Base-by-base conservation (phyloP, 192 early-diverging fungal species). In the Podila clonocystis region DNA sequence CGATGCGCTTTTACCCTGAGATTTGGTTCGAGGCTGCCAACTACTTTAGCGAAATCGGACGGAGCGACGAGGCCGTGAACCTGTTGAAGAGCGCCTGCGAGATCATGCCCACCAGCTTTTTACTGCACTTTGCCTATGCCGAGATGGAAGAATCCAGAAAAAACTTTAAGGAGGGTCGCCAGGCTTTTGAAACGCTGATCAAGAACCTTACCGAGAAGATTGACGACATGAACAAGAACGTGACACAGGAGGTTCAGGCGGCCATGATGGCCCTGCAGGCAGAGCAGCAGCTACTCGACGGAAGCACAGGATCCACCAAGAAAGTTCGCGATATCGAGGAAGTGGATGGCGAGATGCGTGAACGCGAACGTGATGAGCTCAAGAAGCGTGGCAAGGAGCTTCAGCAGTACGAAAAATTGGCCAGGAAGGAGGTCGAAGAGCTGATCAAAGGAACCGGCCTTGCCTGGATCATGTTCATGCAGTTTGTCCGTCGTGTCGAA, bases 381-480 rank as follows among this genome's bases (percentile, higher is more conserved):
- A 91, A 88, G 83, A 89, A 90, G 70, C 50, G 82, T 5, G 86
- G 90, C 26, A 84, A 85, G 63, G 93, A 93, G 30, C 82, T 90
- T 28, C 64, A 62, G n/a, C 87, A 87, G 61, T 86, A 93, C 33
- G 91, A 95, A 68, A 84, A 84, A 22, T 73, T 75, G 38, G 84
- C 76, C 50, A 85, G 89, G 65, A 82, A 74, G 29, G 85, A 93
- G 73, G 63, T 93, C 11, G 86, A 84, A 11, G 83, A 86, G 22
- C 67, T 88, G 68, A 90, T 88, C 62, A 82, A 89, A 60, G 85
- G 85, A 2, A 87, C 91, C 66, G 88, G 88, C 11, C 67, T 96
- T 45, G 89, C 91, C 20, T 97, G 95, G 94, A 93, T 97, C 63
- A 92, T 93, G 73, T 95, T 96, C 64, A 95, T 97, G 94, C 87